These are phyloP conservation scores for Hymenochaete sp. DNA, from an alignment of 1,284 basidiomycete species.

Conservation along the genomic window DNA sequence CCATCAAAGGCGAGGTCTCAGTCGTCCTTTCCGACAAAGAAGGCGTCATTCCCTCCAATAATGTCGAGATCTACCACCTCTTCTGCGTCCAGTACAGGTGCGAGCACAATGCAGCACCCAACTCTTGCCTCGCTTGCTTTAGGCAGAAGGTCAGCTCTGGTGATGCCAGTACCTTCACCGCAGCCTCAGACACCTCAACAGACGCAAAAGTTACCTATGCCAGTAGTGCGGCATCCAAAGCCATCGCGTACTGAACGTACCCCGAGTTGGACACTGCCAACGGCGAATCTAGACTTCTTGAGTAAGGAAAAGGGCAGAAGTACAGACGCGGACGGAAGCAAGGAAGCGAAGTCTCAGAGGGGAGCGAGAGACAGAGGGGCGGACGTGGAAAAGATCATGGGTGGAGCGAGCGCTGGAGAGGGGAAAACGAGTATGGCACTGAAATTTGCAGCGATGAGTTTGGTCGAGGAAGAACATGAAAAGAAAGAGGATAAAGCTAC, in stretches of 20 bases:
- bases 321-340: too few relatives aligned
- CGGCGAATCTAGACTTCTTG: slow-evolving; percentile 15
- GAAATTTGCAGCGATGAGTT: slow-evolving; percentile 17
- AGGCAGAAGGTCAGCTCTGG: background rate
- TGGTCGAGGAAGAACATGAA: slow-evolving; percentile 17
- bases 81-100: background rate
- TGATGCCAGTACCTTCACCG: slow-evolving; percentile 8
- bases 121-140: background rate
- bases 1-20: background rate
- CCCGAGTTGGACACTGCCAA: slow-evolving; percentile 14
- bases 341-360: background rate
- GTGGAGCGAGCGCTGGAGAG: background rate
- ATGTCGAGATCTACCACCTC: background rate
- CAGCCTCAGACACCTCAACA: slow-evolving; percentile 14
- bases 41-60: background rate
- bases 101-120: too few relatives aligned
- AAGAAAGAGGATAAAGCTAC: background rate
- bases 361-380: too few relatives aligned
- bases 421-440: slow-evolving; percentile 16
- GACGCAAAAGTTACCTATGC: slow-evolving; percentile 16
- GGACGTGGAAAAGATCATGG: slow-evolving; percentile 9
- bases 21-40: background rate
- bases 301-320: too few relatives aligned
- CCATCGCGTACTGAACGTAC: slow-evolving; percentile 12
- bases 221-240: slow-evolving; percentile 14